Percentiles rank a stretch among this genome's conserved stretches.
Conservation (phyloP, 768 basidiomycete genomes). For the Collybia sordida region DNA sequence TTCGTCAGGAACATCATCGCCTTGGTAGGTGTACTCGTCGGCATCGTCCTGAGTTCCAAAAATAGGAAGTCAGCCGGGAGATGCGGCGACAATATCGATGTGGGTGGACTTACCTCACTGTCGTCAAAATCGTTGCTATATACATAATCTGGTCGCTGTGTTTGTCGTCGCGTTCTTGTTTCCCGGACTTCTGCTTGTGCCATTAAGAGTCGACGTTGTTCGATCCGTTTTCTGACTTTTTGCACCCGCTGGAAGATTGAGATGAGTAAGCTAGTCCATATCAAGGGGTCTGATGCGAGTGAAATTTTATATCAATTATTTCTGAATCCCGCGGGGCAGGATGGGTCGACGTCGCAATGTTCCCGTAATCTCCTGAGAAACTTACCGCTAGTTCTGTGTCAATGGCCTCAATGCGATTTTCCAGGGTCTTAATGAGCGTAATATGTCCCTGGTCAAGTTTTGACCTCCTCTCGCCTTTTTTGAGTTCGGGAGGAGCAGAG, state of each 20-base stretch:
- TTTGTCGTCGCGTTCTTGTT: conserved; percentile 75
- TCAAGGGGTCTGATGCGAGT: conserved; percentile 4
- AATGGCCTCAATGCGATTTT: conserved; percentile 62
- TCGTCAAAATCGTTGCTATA: conserved; percentile 59
- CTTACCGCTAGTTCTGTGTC: conserved; percentile 73
- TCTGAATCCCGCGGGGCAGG: conserved; percentile 1
- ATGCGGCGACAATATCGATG: conserved; percentile 14
- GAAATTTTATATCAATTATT: conserved; percentile 5
- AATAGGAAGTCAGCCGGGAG: conserved; percentile 24
- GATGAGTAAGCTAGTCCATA: conserved; percentile 6
- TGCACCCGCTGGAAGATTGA: conserved; percentile 58
- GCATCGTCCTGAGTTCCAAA: conserved; percentile 50
- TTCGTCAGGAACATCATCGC: conserved; percentile 68
- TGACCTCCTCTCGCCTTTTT: conserved; percentile 46
- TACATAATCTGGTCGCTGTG: conserved; percentile 78
- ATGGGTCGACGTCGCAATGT: conserved; percentile 6
- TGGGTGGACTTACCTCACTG: conserved; percentile 55
- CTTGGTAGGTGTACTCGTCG: conserved; percentile 66
- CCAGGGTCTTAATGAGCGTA: conserved; percentile 58
- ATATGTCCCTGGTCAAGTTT: conserved; percentile 65
- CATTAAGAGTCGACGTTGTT: conserved; percentile 60
- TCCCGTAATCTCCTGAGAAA: conserved; percentile 18
- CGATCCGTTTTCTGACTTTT: conserved; percentile 66
- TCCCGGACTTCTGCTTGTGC: conserved; percentile 79
- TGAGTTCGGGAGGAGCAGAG: conserved; percentile 41